These are phyloP conservation scores for Colletotrichum spaethianum DNA, from an alignment of 2,329 filamentous ascomycete genomes.

Conservation along the genomic window DNA sequence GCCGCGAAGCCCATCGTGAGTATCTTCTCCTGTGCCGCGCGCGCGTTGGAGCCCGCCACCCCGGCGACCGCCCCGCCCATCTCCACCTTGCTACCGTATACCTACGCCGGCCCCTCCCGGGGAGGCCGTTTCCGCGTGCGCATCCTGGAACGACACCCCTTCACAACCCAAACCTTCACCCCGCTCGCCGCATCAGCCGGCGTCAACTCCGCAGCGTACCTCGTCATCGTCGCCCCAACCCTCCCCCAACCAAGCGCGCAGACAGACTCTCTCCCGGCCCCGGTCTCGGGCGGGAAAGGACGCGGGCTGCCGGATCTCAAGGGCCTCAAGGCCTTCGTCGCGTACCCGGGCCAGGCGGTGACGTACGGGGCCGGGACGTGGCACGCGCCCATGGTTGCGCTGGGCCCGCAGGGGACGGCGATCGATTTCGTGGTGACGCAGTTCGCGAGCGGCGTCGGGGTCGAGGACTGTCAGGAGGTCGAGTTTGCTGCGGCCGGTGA, in stretches of 20 bases:
- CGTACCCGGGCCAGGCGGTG: constrained; percentile 83
- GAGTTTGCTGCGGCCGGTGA: constrained; percentile 53
- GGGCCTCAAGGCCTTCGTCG: constrained; percentile 83
- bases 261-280: constrained; percentile 58
- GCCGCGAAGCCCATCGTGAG: constrained; percentile 78
- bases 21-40: constrained; percentile 88
- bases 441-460: constrained; percentile 84
- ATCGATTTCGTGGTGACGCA: constrained; percentile 93
- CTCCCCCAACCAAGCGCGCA: constrained; percentile 57
- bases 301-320: constrained; percentile 80
- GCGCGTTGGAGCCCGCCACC: constrained; percentile 57
- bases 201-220: constrained; percentile 67
- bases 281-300: constrained; percentile 50
- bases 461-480: constrained; percentile 92
- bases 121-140: constrained; percentile 70
- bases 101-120: constrained; percentile 26
- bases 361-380: constrained; percentile 94
- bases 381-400: constrained; percentile 95
- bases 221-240: constrained; percentile 91
- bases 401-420: constrained; percentile 71
- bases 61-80: constrained; percentile 27
- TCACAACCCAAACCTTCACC: constrained; percentile 93
- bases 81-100: constrained; percentile 40
- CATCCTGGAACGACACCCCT: constrained; percentile 92
- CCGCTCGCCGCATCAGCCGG: constrained; percentile 71